Base-by-base conservation (phyloP, 768 basidiomycete species). In the Termitomyces bulborhizus region DNA sequence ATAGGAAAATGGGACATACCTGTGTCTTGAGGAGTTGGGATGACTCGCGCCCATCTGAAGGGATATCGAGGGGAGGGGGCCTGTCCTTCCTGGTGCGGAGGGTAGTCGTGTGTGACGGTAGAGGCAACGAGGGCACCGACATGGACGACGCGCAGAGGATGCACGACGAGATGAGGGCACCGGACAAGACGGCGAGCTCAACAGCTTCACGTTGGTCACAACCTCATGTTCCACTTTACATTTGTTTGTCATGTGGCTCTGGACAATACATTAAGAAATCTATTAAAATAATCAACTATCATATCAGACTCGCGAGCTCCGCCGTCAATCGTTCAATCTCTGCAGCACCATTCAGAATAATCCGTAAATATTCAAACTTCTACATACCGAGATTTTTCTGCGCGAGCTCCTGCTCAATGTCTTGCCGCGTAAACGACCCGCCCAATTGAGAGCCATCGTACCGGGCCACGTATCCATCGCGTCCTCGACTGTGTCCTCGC, bases 61-160 rank as follows among this genome's bases (percentile, higher is more conserved):
- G 65, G 50, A 80, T 74, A 63, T 80, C 78, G 58, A 83, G 77
- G 52, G 77, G 75, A 39, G 79, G 75, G 42, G 79, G 78, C 61
- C 76, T 74, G 66, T 81, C 80, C 68, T 75, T 76, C 67, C 71
- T 75, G 71, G 69, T 77, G 60, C 67, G 62, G 46, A 68, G 67
- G 59, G 64, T 59, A 63, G 66, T 71, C 67, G 72, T 6, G 46
- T 32, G 68, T 56, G 63, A 58, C 61, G 63, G 61, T 68, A 68
- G 69, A 63, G 75, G 69, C 55, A 75, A 73, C 60, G 71, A 71
- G 60, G 71, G 69, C 51, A 74, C 69, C 60, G 72, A 76, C 71
- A 76, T 71, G 68, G 68, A 72, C 64, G 55, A 51, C 54, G 51
- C 58, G 59, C 56, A 62, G 53, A 66, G 66, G 66, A 62, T 51